Evolutionary conservation across 352 stramenopile genomes (phyloP).

Genomic region (Elongisporangium prolatum): DNA sequence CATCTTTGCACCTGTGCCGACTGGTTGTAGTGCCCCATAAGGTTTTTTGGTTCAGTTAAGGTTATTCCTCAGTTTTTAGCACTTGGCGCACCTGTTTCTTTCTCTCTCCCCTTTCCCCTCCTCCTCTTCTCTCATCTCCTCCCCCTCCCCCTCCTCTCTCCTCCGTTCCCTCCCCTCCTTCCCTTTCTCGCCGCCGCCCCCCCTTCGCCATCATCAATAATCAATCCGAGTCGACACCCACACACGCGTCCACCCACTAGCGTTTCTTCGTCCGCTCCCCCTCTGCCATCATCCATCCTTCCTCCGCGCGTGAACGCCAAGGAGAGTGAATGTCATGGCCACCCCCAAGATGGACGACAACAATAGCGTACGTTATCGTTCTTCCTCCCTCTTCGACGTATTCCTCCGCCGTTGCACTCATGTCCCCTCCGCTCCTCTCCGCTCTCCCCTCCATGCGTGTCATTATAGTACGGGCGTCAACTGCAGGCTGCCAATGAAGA

Average conservation of each 20-base stretch:
- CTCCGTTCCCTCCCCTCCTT: slow-evolving; percentile 6
- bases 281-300: not conserved
- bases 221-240: slow-evolving; percentile 17
- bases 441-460: slow-evolving; percentile 7
- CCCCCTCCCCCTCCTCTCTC: slow-evolving; percentile 22
- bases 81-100: slow-evolving; percentile 1
- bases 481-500: slow-evolving; percentile 79
- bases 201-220: slow-evolving; percentile 31
- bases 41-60: slow-evolving; percentile 14
- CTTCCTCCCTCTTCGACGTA: not conserved
- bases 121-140: slow-evolving; percentile 21
- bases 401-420: not conserved
- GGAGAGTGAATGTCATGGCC: slow-evolving; percentile 29
- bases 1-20: not conserved
- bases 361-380: slow-evolving; percentile 34
- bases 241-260: slow-evolving; percentile 1
- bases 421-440: slow-evolving; percentile 1
- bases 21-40: slow-evolving; percentile 15
- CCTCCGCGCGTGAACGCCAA: not conserved
- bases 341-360: slow-evolving; percentile 82
- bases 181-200: slow-evolving; percentile 9
- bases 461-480: slow-evolving; percentile 51
- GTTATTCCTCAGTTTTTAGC: slow-evolving; percentile 11
- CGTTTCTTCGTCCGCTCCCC: not conserved
- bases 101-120: slow-evolving; percentile 9